Percentiles rank a stretch among this genome's conserved stretches.
Conservation (phyloP, 176 grass and related monocot species). For the Elaeis guineensis region DNA sequence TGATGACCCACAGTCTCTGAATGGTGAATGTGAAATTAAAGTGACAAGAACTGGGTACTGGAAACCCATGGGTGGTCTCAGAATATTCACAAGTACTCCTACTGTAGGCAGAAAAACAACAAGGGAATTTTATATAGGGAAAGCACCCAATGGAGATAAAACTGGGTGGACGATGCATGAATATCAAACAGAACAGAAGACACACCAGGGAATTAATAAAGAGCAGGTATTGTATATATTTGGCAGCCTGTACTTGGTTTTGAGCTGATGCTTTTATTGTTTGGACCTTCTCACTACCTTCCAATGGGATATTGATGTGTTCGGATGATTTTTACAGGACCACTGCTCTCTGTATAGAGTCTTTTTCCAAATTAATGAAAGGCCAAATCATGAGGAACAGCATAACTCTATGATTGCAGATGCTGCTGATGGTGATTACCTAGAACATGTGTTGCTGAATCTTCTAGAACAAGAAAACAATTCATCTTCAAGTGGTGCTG, state of each 20-base stretch:
- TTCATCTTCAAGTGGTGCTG: neutral
- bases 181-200: slow-evolving; percentile 31
- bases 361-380: slow-evolving; percentile 23
- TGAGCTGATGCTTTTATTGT: neutral
- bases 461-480: slow-evolving; percentile 18
- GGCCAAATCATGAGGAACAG: slow-evolving; percentile 13
- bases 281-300: neutral
- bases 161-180: slow-evolving; percentile 51
- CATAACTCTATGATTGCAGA: slow-evolving; percentile 12
- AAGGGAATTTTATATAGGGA: slow-evolving; percentile 34
- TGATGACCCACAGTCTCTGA: slow-evolving; percentile 3
- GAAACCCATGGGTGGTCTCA: slow-evolving; percentile 13
- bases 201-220: slow-evolving; percentile 16
- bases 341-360: slow-evolving; percentile 53
- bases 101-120: slow-evolving; percentile 29
- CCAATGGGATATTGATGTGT: slow-evolving; percentile 6
- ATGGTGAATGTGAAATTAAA: slow-evolving; percentile 14
- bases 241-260: too few relatives aligned
- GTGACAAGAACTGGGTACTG: slow-evolving; percentile 35
- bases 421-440: slow-evolving; percentile 12
- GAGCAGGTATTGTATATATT: slow-evolving; percentile 24
- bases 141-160: slow-evolving; percentile 32
- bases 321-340: slow-evolving; percentile 37
- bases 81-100: slow-evolving; percentile 19
- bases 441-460: slow-evolving; percentile 21